Conservation (phyloP, 1,284 basidiomycete species). For the Cryptococcus deneoformans region DNA sequence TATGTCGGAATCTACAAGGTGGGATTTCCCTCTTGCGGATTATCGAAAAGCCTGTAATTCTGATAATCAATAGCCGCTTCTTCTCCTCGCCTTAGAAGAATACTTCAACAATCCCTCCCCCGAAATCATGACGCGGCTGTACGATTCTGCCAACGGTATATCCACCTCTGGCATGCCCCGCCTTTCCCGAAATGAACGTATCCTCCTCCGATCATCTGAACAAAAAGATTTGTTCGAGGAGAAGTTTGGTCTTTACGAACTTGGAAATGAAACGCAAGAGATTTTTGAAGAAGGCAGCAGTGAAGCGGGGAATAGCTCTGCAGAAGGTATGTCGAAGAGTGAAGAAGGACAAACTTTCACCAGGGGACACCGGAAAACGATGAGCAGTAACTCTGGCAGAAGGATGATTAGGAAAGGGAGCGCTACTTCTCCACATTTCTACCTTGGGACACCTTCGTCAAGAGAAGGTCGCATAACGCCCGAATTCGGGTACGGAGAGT, state of each 20-base stretch:
- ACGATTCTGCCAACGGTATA: conserved; percentile 90
- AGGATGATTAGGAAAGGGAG: conserved; percentile 16
- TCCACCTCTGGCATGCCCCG: conserved; percentile 75
- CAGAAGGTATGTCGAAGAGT: neutral
- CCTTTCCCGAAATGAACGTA: conserved; percentile 75
- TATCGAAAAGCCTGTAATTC: neutral
- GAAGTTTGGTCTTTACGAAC: conserved; percentile 54
- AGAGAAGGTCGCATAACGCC: conserved; percentile 49
- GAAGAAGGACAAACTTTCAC: neutral
- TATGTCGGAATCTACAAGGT: conserved; percentile 99
- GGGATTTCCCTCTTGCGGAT: neutral
- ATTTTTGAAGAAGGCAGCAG: conserved; percentile 12
- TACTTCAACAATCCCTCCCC: conserved; percentile 86
- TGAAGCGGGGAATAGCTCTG: conserved; percentile 6
- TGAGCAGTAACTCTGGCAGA: conserved; percentile 4
- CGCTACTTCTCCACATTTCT: conserved; percentile 9
- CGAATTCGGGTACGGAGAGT: conserved; percentile 12
- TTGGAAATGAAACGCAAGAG: conserved; percentile 13
- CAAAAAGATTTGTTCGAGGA: conserved; percentile 89
- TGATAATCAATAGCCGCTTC: conserved; percentile 64
- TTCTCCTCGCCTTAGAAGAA: conserved; percentile 91
- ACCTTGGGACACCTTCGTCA: conserved; percentile 47
- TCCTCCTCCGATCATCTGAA: conserved; percentile 85
- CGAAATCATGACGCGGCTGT: conserved; percentile 81
- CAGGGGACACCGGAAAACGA: conserved; percentile 10